Conservation (phyloP, 2,329 filamentous ascomycete genomes). For the Samsoniella hepiali region DNA sequence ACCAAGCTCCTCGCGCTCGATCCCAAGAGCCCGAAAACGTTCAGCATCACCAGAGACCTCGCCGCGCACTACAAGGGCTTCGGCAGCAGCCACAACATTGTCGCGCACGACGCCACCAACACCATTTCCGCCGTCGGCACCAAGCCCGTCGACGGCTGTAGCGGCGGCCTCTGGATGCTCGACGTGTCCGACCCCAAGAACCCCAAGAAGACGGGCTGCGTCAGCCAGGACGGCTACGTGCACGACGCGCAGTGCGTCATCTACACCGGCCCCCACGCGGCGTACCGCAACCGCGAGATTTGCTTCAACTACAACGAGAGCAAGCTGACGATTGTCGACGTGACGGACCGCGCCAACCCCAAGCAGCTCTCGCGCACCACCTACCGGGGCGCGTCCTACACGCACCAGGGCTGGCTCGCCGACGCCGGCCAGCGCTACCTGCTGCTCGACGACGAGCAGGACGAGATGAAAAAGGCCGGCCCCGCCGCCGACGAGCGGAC, state of each 20-base stretch:
- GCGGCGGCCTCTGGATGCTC: slow-evolving; percentile 51
- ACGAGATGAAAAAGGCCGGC: slow-evolving; percentile 42
- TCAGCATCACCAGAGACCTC: slow-evolving; percentile 31
- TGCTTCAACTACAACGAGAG: slow-evolving; percentile 57
- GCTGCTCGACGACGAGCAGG: slow-evolving; percentile 52
- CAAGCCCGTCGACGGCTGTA: slow-evolving; percentile 38
- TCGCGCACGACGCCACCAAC: slow-evolving; percentile 39
- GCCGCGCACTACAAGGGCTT: slow-evolving; percentile 33
- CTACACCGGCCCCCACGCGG: slow-evolving; percentile 49
- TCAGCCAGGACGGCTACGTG: slow-evolving; percentile 49
- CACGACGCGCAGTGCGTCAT: slow-evolving; percentile 59
- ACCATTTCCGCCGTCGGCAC: slow-evolving; percentile 44
- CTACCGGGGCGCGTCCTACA: slow-evolving; percentile 55
- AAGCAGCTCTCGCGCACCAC: slow-evolving; percentile 50
- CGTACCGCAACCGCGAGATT: slow-evolving; percentile 48
- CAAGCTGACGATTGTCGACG: slow-evolving; percentile 51
- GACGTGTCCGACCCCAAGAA: slow-evolving; percentile 50
- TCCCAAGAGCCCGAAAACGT: slow-evolving; percentile 33
- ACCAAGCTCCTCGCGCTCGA: slow-evolving; percentile 47
- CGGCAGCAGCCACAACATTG: slow-evolving; percentile 41
- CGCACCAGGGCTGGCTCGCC: slow-evolving; percentile 56
- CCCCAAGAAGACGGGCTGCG: slow-evolving; percentile 48
- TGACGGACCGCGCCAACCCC: slow-evolving; percentile 46
- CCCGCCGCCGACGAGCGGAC: slow-evolving; percentile 42
- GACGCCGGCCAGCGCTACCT: slow-evolving; percentile 46